Percentiles rank a stretch among this genome's conserved stretches.
Conservation (phyloP, 768 basidiomycete species). For the Mycena indigotica region DNA sequence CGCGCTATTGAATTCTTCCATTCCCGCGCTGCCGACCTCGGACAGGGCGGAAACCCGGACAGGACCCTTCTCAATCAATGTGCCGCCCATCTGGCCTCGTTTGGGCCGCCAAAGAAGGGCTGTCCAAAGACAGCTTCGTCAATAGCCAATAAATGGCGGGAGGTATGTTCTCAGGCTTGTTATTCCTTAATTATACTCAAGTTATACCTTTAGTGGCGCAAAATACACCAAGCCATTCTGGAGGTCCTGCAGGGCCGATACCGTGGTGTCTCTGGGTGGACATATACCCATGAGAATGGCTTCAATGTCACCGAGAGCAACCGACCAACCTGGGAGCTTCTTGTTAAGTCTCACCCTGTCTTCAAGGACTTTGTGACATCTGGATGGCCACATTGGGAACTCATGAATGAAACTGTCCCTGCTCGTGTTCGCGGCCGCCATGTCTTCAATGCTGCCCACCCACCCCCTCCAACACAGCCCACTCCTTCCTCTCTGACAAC, state of each 20-base stretch:
- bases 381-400: neutral
- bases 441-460: too few species aligned
- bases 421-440: neutral
- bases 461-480: too few species aligned
- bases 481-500: neutral
- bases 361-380: neutral
- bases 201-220: neutral
- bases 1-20: neutral
- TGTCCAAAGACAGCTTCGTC: neutral
- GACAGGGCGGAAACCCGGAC: neutral
- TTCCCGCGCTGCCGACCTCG: neutral
- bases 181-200: neutral
- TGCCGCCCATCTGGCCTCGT: too few species aligned
- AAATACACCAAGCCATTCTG: neutral
- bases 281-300: neutral
- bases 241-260: neutral
- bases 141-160: neutral
- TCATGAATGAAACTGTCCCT: neutral
- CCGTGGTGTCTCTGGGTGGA: neutral
- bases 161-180: neutral
- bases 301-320: neutral
- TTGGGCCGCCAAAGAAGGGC: neutral
- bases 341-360: neutral
- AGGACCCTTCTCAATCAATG: neutral
- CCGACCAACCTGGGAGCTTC: neutral